Conservation (phyloP, 495 filamentous ascomycete species). For the Talaromyces liani region DNA sequence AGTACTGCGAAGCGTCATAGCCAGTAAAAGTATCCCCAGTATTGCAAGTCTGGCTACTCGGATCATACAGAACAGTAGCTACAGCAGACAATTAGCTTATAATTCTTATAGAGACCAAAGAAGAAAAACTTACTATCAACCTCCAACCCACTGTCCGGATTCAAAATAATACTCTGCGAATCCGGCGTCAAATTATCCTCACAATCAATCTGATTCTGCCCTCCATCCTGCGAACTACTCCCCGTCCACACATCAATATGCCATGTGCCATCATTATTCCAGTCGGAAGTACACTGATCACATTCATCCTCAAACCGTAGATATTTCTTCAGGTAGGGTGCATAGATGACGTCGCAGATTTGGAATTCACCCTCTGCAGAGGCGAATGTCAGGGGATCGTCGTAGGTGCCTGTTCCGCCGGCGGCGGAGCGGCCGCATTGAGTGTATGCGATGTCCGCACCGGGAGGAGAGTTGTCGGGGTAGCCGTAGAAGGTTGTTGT, state of each 20-base stretch:
- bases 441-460: slow-evolving; percentile 29
- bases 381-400: slow-evolving; percentile 40
- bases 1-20: slow-evolving; percentile 4
- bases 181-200: slow-evolving; percentile 26
- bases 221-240: slow-evolving; percentile 22
- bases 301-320: slow-evolving; percentile 30
- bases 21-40: slow-evolving; percentile 2
- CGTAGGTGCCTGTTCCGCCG: slow-evolving; percentile 31
- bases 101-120: background rate
- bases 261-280: slow-evolving; percentile 15
- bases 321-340: slow-evolving; percentile 36
- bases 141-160: slow-evolving; percentile 5
- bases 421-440: slow-evolving; percentile 25
- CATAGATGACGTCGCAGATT: slow-evolving; percentile 39
- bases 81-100: background rate
- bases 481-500: slow-evolving; percentile 28
- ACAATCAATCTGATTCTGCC: slow-evolving; percentile 23
- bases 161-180: slow-evolving; percentile 9
- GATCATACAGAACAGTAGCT: slow-evolving; percentile 5
- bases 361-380: slow-evolving; percentile 30
- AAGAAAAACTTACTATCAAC: slow-evolving; percentile 8
- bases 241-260: slow-evolving; percentile 39
- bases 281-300: slow-evolving; percentile 24
- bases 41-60: background rate
- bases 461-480: slow-evolving; percentile 38